Evolutionary conservation across 1,284 basidiomycete species (phyloP).

Genomic region (Exobasidium rhododendri): DNA sequence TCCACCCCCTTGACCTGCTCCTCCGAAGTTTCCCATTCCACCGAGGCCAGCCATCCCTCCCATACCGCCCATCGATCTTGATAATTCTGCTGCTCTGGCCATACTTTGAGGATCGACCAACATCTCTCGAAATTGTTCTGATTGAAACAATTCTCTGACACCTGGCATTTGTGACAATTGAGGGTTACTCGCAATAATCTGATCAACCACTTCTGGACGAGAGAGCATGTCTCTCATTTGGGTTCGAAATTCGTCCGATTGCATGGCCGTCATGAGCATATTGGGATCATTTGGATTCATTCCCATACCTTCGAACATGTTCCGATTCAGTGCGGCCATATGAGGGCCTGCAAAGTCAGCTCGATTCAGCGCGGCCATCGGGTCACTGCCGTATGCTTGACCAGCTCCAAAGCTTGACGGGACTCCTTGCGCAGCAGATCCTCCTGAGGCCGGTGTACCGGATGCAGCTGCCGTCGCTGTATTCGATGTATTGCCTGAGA

Average conservation of each 20-base stretch:
- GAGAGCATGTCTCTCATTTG: conserved; percentile 50
- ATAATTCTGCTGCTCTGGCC: conserved; percentile 45
- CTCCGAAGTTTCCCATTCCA: conserved; percentile 26
- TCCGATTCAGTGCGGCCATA: conserved; percentile 44
- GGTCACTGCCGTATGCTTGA: conserved; percentile 51
- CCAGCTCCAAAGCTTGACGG: conserved; percentile 49
- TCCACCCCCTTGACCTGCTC: conserved; percentile 17
- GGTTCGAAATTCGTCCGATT: conserved; percentile 44
- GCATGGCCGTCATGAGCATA: conserved; percentile 49
- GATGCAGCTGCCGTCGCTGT: conserved; percentile 19
- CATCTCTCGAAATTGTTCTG: conserved; percentile 48
- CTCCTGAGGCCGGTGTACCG: conserved; percentile 7
- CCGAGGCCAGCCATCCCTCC: conserved; percentile 26
- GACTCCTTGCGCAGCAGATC: conserved; percentile 38
- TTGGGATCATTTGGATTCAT: conserved; percentile 52
- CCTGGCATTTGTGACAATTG: conserved; percentile 39
- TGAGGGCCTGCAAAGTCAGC: conserved; percentile 52
- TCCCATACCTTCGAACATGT: conserved; percentile 19
- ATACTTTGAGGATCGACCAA: conserved; percentile 50
- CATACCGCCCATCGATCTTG: conserved; percentile 33
- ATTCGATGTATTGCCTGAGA: conserved; percentile 26
- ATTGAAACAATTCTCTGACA: conserved; percentile 38
- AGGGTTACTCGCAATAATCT: conserved; percentile 50
- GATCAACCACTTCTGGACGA: conserved; percentile 50
- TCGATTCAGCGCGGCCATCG: conserved; percentile 46